Base-by-base conservation (phyloP, 768 basidiomycete genomes). In the Lactarius hengduanensis region DNA sequence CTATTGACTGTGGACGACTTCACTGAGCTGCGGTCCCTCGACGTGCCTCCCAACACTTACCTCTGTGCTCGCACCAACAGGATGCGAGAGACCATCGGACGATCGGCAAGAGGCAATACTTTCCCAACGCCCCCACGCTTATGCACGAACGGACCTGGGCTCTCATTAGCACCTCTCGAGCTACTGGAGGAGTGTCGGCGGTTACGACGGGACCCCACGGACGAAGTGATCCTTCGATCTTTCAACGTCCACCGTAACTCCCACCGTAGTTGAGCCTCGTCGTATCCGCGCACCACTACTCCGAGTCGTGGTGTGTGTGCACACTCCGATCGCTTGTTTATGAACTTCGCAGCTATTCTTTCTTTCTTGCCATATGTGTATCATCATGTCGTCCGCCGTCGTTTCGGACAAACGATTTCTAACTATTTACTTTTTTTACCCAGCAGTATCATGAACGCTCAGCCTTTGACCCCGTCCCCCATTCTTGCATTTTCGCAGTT, bases 1-100 rank as follows among this genome's bases (percentile, higher is more conserved):
- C 80, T 92, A 26, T 76, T 72, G 56, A 86, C 84, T 3, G 81
- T 92, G 54, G 82, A 88, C 60, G 84, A 90, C 59, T 75, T 84
- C 53, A 83, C 84, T 15, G 75, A 80, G 53, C 80, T 92, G 56
- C 79, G 81, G 11, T 71, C 73, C 41, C 73, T 92, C 28, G 73
- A 75, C 8, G 86, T 88, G 43, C 90, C 91, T 0, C 74, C 75
- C 4, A 86, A 85, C 22, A 82, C 77, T 63, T 92, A 92, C 70
- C 81, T 79, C 67, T 88, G 87, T 71, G 90, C 90, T 5, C 84
- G 89, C 16, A 72, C 75, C 30, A 75, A 72, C 66, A 64, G 72
- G 47, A 66, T 71, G 50, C 72, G 76, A 22, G 72, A 72, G 54
- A 64, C 43, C 1, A 60, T 62, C 43, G 59, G 62, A 41, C 69